Evolutionary conservation across 345 rosid species (phyloP).

Genomic region (Populus ilicifolia): DNA sequence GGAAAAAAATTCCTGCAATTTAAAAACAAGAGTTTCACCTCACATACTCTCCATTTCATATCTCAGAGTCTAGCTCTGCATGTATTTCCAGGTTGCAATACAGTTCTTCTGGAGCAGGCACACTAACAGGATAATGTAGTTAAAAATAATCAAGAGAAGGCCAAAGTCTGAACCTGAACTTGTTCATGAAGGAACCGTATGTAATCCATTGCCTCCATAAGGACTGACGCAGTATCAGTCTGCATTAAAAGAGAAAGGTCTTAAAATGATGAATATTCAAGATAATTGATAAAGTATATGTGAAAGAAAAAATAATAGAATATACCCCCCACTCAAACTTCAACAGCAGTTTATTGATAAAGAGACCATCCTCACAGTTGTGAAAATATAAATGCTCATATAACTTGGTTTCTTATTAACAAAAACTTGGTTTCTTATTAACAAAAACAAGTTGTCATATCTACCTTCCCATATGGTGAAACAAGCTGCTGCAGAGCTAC

Average conservation of each 20-base stretch:
- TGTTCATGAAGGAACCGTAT: slow-evolving; percentile 92
- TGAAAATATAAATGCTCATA: background rate
- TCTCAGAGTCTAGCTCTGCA: background rate
- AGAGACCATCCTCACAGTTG: background rate
- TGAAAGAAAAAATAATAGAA: background rate
- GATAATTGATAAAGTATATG: background rate
- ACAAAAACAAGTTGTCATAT: background rate
- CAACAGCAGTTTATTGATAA: no score
- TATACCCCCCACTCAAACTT: background rate
- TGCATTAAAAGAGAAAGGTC: slow-evolving; percentile 30
- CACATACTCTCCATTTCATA: background rate
- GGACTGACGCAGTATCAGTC: slow-evolving; percentile 99
- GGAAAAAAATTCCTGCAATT: background rate
- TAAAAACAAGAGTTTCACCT: background rate
- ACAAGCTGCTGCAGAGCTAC: slow-evolving; percentile 89
- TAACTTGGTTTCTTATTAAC: background rate
- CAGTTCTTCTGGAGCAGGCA: background rate
- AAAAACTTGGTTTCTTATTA: background rate
- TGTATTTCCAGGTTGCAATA: background rate
- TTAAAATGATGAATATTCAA: background rate
- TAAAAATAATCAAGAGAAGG: slow-evolving; percentile 11
- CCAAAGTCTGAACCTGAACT: slow-evolving; percentile 67
- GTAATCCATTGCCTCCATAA: slow-evolving; percentile 77
- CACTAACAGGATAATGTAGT: background rate
- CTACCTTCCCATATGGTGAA: slow-evolving; percentile 96